Evolutionary conservation across 2,329 filamentous ascomycete genomes (phyloP).

Genomic region (Dothistroma septosporum): DNA sequence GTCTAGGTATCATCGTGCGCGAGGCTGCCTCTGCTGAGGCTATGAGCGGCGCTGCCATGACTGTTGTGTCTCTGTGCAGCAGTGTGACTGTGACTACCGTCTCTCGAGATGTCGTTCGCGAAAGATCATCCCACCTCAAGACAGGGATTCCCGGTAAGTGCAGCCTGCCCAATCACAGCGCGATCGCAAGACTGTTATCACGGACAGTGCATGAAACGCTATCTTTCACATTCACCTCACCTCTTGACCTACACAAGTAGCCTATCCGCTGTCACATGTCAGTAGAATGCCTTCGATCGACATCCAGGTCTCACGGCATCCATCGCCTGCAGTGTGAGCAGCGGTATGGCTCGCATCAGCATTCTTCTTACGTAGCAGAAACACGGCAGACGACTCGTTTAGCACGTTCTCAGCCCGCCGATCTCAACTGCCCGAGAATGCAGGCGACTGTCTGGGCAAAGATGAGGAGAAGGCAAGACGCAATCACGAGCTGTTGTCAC

Average conservation of each 20-base stretch:
- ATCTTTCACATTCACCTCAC: not conserved
- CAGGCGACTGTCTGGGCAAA: not conserved
- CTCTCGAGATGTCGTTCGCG: not conserved
- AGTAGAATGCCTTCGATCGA: not conserved
- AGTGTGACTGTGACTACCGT: not conserved
- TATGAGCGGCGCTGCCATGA: slow-evolving; percentile 11
- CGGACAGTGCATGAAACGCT: not conserved
- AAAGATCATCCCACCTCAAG: not conserved
- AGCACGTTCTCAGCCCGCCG: not conserved
- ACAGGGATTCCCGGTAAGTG: not conserved
- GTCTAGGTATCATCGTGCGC: slow-evolving; percentile 38
- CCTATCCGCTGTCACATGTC: not conserved
- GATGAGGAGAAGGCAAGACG: not conserved
- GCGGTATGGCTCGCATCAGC: not conserved
- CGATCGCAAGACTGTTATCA: not conserved
- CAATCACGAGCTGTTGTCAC: not conserved
- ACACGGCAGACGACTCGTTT: not conserved
- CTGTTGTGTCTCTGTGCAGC: not conserved
- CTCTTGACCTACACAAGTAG: not conserved
- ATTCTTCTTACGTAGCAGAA: slow-evolving; percentile 3
- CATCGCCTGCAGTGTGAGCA: not conserved
- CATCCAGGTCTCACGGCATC: not conserved
- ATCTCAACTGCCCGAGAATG: not conserved
- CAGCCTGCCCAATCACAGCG: not conserved
- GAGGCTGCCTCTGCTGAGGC: slow-evolving; percentile 31